Percentiles rank a stretch among this genome's conserved stretches.
Evolutionary conservation across 106 monocot species (phyloP).

Genomic region (Alisma plantagoaquatica): DNA sequence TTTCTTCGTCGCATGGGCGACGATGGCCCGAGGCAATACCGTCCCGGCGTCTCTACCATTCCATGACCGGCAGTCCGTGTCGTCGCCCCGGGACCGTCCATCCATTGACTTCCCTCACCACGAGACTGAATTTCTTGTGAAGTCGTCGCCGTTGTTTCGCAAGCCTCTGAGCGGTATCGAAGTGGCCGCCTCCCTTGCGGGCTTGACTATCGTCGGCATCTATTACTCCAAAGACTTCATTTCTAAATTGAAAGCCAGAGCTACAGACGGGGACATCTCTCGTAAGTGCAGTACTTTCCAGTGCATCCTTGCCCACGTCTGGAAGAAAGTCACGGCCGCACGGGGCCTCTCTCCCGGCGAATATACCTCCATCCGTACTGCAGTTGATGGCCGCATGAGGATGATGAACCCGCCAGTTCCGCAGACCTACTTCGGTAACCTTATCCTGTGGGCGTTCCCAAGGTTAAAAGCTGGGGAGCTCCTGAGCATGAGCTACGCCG

Average conservation of each 20-base stretch:
- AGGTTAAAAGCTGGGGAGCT: too few relatives aligned
- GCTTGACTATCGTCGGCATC: background rate
- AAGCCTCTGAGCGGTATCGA: too few relatives aligned
- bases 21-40: constrained; percentile 1
- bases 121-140: too few relatives aligned
- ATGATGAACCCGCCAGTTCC: too few relatives aligned
- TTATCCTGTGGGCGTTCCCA: too few relatives aligned
- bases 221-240: too few relatives aligned
- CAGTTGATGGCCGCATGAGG: too few relatives aligned
- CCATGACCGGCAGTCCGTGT: constrained; percentile 2
- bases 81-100: constrained; percentile 1
- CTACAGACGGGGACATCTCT: background rate
- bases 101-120: too few relatives aligned
- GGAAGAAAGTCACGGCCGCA: too few relatives aligned
- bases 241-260: background rate
- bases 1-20: constrained; percentile 3
- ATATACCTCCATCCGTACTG: constrained; percentile 1
- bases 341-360: background rate
- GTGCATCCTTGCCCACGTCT: too few relatives aligned
- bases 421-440: constrained; percentile 7
- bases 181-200: background rate
- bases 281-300: constrained; percentile 9
- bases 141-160: too few relatives aligned
- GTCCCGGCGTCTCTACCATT: background rate
- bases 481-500: too few relatives aligned